These are phyloP conservation scores for Nakazawaea ambrosiae DNA, from an alignment of 805 yeast genomes.

Conservation along the genomic window DNA sequence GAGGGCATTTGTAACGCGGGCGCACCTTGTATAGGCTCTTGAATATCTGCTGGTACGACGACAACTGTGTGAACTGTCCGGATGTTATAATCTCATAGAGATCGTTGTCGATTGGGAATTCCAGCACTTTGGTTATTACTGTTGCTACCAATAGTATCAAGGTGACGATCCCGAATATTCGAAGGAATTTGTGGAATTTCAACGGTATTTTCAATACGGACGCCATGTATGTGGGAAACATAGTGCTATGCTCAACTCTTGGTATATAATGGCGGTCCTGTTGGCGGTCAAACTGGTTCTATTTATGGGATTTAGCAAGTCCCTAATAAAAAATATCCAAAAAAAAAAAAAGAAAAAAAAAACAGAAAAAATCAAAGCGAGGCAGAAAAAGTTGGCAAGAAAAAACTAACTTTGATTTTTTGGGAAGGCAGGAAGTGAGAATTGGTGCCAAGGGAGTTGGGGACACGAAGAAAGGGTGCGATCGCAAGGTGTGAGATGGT, in stretches of 20 bases:
- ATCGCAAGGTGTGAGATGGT: neutral
- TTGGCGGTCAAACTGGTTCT: too few relatives aligned
- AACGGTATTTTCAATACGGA: neutral
- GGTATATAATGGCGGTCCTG: too few relatives aligned
- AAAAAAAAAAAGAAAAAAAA: too few relatives aligned
- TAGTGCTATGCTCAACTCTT: too few relatives aligned
- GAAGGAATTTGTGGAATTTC: neutral
- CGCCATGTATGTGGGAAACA: too few relatives aligned
- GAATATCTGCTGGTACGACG: conserved; percentile 4
- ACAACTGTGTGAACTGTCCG: conserved; percentile 4
- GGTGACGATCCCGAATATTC: neutral
- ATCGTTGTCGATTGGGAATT: conserved; percentile 6
- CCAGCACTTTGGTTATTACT: neutral
- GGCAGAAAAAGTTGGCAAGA: too few relatives aligned
- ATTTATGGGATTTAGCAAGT: too few relatives aligned
- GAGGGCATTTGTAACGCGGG: conserved; percentile 3
- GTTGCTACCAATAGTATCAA: conserved; percentile 1
- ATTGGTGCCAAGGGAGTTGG: too few relatives aligned
- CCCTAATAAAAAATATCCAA: too few relatives aligned
- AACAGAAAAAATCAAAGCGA: too few relatives aligned
- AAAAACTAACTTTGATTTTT: too few relatives aligned
- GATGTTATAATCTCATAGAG: conserved; percentile 9
- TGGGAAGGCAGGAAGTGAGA: too few relatives aligned
- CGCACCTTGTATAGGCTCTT: conserved; percentile 1
- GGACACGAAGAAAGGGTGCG: neutral